Base-by-base conservation (phyloP, 2,329 filamentous ascomycete genomes). In the Aaosphaeria pasadenensis region DNA sequence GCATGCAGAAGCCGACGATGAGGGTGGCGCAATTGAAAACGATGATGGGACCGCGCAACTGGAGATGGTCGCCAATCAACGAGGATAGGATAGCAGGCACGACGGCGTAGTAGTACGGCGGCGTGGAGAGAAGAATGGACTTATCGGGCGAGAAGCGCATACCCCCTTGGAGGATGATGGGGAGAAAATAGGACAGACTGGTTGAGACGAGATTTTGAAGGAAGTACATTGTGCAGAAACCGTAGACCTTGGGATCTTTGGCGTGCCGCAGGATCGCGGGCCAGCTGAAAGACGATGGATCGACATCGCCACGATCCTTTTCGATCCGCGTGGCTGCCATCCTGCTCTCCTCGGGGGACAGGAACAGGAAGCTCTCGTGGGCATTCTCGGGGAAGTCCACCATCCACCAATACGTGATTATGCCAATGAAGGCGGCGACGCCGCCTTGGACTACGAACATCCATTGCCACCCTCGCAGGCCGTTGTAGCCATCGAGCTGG, bases 391-490 rank as follows among this genome's bases (percentile, higher is more conserved):
- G 84, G 52, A 88, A 87, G 58, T 87, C 83, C 39, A 87, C 74
- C 71, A 88, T 86, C 84, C 84, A 87, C 75, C 83, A 85, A 58
- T 83, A 87, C 0, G 84, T 86, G 9, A 77, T 49, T 30, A 85
- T 57, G 3, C 84, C 84, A 17, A 88, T 68, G 24, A 82, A 66
- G 13, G 66, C 64, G 4, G 84, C 77, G 54, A 87, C 81, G 7
- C 80, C 58, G 0, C 85, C 84, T 56, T 87, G 84, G 0, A 87
- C 81, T 0, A 87, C 64, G 54, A 83, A 88, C 83, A 87, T 87
- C 75, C 81, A 87, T 30, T 82, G 78, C 84, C 84, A 87, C 2
- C 84, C 83, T 7, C 77, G 76, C 28, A 87, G 59, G 5, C 79
- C 79, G 2, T 71, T 73, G 7, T 65, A 71, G 1, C 83, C 82